Evolutionary conservation across 768 basidiomycete species (phyloP).

Genomic region (Russula emetica): DNA sequence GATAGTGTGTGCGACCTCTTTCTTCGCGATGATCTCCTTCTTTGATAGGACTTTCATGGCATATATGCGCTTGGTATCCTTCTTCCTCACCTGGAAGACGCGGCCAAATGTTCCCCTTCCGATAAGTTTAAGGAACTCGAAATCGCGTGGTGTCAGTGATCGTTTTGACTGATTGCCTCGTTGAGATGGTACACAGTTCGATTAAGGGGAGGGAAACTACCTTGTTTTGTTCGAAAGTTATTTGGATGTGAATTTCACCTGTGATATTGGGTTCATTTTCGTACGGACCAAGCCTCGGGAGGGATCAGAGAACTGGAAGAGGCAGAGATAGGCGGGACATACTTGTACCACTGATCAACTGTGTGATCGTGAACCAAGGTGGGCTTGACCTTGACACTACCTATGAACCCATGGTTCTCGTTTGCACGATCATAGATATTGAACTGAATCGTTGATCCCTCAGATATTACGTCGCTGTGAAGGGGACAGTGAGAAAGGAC

Average conservation of each 20-base stretch:
- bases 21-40: slow-evolving; percentile 98
- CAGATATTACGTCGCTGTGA: slow-evolving; percentile 87
- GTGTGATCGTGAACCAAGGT: slow-evolving; percentile 88
- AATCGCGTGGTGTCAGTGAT: slow-evolving; percentile 88
- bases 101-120: slow-evolving; percentile 97
- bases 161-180: slow-evolving; percentile 59
- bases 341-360: slow-evolving; percentile 98
- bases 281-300: slow-evolving; percentile 59
- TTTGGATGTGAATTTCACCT: slow-evolving; percentile 92
- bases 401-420: slow-evolving; percentile 83
- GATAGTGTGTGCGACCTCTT: slow-evolving; percentile 98
- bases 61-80: slow-evolving; percentile 97
- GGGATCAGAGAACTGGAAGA: slow-evolving; percentile 5
- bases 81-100: slow-evolving; percentile 98
- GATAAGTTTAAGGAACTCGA: slow-evolving; percentile 98
- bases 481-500: slow-evolving; percentile 14
- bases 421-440: slow-evolving; percentile 88
- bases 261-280: slow-evolving; percentile 73
- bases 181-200: background rate
- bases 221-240: slow-evolving; percentile 89
- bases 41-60: slow-evolving; percentile 99
- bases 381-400: slow-evolving; percentile 88
- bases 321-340: slow-evolving; percentile 36
- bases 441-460: slow-evolving; percentile 75
- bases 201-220: slow-evolving; percentile 43